These are phyloP conservation scores for Ilyonectria robusta DNA, from an alignment of 2,329 filamentous ascomycete genomes.

Conservation along the genomic window DNA sequence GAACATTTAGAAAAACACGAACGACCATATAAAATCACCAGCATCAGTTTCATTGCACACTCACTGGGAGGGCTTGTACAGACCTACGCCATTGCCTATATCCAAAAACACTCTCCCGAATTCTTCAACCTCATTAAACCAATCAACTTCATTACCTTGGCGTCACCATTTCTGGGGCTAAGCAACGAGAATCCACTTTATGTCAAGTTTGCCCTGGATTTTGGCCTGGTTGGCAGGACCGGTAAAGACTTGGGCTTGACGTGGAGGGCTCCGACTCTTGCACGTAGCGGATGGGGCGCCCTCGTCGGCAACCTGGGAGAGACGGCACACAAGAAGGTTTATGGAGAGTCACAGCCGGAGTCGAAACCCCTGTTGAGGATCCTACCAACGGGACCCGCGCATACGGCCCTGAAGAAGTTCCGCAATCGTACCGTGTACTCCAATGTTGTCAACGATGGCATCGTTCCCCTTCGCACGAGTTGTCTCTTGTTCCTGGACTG, in stretches of 20 bases:
- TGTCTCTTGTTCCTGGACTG: constrained; percentile 97
- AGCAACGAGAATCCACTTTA: constrained; percentile 99
- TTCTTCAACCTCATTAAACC: constrained; percentile 92
- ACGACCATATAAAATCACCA: constrained; percentile 86
- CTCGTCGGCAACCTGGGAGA: constrained; percentile 85
- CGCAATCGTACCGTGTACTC: constrained; percentile 93
- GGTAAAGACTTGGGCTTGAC: constrained; percentile 95
- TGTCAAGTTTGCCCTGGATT: constrained; percentile 96
- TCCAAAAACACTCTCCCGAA: constrained; percentile 92
- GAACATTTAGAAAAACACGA: constrained; percentile 63
- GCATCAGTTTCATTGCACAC: constrained; percentile 95
- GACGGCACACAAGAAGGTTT: constrained; percentile 48
- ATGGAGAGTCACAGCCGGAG: constrained; percentile 70
- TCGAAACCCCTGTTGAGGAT: constrained; percentile 92
- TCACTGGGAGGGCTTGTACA: constrained; percentile 92
- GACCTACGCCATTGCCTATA: constrained; percentile 95
- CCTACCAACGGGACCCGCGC: constrained; percentile 90
- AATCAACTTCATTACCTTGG: constrained; percentile 90
- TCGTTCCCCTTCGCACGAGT: constrained; percentile 94
- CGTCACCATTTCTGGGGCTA: constrained; percentile 88
- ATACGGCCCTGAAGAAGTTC: constrained; percentile 88
- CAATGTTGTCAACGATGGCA: constrained; percentile 97
- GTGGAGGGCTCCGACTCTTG: constrained; percentile 90
- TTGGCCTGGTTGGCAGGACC: constrained; percentile 95
- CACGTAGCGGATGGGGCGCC: constrained; percentile 88